Evolutionary conservation across 179 eudicot species (phyloP).

Genomic region (Actinidia polygama): DNA sequence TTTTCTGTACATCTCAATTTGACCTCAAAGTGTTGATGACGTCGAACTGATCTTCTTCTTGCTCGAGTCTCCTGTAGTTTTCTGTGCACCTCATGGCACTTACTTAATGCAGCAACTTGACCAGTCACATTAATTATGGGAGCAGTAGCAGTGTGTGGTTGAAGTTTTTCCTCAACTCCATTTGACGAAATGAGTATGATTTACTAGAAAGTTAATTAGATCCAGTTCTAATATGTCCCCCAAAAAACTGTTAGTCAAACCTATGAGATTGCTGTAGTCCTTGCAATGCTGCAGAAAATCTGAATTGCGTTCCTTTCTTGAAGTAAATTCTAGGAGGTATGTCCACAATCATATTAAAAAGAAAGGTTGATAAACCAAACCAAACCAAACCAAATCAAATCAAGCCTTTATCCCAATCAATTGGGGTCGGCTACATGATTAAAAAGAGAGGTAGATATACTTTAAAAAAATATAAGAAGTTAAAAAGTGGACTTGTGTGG

Average conservation of each 20-base stretch:
- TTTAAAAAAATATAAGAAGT: not conserved
- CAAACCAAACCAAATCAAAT: too few species aligned
- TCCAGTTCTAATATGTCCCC: not conserved
- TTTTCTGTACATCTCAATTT: not conserved
- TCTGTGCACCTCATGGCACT: not conserved
- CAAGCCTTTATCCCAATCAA: too few species aligned
- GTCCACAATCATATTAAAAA: not conserved
- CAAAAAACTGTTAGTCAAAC: not conserved
- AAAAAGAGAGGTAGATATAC: not conserved
- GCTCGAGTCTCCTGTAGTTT: not conserved
- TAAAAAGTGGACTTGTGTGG: constrained; percentile 3
- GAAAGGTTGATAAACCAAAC: too few species aligned
- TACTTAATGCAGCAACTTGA: not conserved
- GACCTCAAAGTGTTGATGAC: not conserved
- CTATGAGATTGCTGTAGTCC: not conserved
- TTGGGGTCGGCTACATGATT: too few species aligned
- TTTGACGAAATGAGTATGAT: not conserved
- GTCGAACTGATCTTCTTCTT: not conserved
- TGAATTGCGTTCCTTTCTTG: not conserved
- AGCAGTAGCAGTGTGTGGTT: not conserved
- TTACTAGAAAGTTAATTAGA: constrained; percentile 5
- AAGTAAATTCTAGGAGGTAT: not conserved
- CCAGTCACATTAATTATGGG: not conserved
- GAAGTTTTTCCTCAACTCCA: not conserved
- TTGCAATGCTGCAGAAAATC: not conserved